Percentiles rank a stretch among this genome's conserved stretches.
Conservation (phyloP, 2,329 filamentous ascomycete genomes). For the Lachnellula cervina region DNA sequence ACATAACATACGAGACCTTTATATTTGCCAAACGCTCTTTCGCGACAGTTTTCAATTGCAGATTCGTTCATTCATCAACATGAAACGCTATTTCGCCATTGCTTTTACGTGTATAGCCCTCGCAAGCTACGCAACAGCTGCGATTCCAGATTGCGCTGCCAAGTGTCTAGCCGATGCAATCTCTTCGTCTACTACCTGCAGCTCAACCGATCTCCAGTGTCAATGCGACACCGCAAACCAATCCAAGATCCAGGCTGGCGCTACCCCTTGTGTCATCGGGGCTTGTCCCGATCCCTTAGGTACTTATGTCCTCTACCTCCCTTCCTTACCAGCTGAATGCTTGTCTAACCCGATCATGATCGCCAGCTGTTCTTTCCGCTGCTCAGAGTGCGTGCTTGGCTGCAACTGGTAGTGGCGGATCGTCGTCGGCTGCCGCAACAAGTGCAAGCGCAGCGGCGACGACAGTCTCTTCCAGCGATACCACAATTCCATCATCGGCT, state of each 20-base stretch:
- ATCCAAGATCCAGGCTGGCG: conserved; percentile 15
- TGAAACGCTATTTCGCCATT: conserved; percentile 20
- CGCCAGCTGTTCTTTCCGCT: conserved; percentile 9
- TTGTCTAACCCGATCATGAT: neutral
- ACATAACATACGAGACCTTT: too few relatives aligned
- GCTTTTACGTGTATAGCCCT: conserved; percentile 16
- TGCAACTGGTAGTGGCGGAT: neutral
- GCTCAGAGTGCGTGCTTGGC: conserved; percentile 7
- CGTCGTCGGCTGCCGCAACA: neutral
- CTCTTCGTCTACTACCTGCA: conserved; percentile 16
- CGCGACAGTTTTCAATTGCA: neutral
- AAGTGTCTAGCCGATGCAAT: conserved; percentile 20
- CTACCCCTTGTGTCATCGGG: conserved; percentile 20
- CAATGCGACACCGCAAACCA: conserved; percentile 18
- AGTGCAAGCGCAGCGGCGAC: too few relatives aligned
- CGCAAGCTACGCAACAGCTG: conserved; percentile 9
- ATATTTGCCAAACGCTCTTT: too few relatives aligned
- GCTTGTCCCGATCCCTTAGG: conserved; percentile 11
- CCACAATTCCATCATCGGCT: neutral
- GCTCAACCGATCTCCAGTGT: conserved; percentile 15
- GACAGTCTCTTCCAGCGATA: too few relatives aligned
- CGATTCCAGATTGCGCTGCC: conserved; percentile 21
- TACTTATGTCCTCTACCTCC: neutral
- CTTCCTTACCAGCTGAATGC: neutral
- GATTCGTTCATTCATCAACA: conserved; percentile 8